Evolutionary conservation across 176 grass and related monocot species (phyloP), one percentile per base, ranked within the genome.

Genomic region (Tillandsia fasciculata): DNA sequence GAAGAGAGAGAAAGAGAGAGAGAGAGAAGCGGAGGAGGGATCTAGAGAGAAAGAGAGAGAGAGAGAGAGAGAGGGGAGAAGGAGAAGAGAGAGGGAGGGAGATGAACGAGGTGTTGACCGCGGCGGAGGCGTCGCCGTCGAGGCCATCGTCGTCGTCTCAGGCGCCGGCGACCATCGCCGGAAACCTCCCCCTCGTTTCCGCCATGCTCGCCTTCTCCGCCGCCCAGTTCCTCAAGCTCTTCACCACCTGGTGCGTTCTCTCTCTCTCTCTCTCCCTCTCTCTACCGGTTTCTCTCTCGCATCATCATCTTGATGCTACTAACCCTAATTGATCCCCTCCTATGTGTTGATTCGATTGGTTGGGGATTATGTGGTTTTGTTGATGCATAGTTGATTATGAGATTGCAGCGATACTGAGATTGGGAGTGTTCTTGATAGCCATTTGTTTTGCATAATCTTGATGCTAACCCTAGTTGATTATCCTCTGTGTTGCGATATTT

Each of bases 171-270:
- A 49, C 73, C 3, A 57, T 74, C 0, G 73, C 81, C 24, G 66
- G 79, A 57, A 92, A 92, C 75, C 77, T 92, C 64, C 85, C 89
- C 53, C 89, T 92, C 82, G 85, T 83, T 66, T 78, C 77, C 70
- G 85, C 89, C 14, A 26, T 92, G 64, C 67, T 92, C 66, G 89
- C 89, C 79, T 92, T 92, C 77, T 77, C 85, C 65, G 26, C 83
- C 70, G 89, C 85, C 48, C 87, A 85, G 79, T 70, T 92, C 79
- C 28, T 92, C 85, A 92, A 92, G 74, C 77, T 88, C 89, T 65
- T 92, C 82, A 76, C 89, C 67, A 80, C 87, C 82, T 92, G 89
- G 89, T 92, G 79, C 82, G 76, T 51, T 28, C 66, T 22, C 29
- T 13, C 50, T 50, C 12, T n/a, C 1, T 20, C 20, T 20, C 63